These are phyloP conservation scores for Candida germanica DNA, from an alignment of 805 yeast species.

Conservation along the genomic window DNA sequence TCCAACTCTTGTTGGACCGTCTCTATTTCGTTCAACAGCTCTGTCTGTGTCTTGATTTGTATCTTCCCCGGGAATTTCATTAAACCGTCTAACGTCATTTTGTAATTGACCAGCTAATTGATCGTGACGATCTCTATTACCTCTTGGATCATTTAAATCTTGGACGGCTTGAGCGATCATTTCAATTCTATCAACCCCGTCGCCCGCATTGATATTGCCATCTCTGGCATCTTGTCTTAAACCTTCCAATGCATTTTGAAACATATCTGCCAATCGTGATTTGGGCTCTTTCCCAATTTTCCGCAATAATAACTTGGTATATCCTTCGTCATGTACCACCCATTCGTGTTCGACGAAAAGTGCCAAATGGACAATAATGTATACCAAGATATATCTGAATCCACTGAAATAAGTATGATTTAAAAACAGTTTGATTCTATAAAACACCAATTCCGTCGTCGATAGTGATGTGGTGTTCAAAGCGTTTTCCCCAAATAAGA, in stretches of 20 bases:
- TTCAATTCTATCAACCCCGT: conserved; percentile 21
- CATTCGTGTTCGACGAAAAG: conserved; percentile 63
- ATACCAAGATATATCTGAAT: conserved; percentile 35
- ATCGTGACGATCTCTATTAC: not conserved
- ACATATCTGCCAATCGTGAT: conserved; percentile 37
- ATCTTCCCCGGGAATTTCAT: conserved; percentile 10
- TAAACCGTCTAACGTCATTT: conserved; percentile 9
- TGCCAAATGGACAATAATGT: conserved; percentile 42
- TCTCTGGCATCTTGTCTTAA: conserved; percentile 21
- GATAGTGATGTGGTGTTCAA: conserved; percentile 6
- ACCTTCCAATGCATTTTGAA: conserved; percentile 27
- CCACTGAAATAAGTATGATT: conserved; percentile 37
- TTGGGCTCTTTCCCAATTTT: conserved; percentile 58
- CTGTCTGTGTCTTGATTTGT: not conserved
- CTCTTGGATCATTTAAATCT: conserved; percentile 17
- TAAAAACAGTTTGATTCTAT: conserved; percentile 23
- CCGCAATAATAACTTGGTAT: conserved; percentile 52
- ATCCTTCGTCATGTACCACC: conserved; percentile 70
- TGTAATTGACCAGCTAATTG: conserved; percentile 14
- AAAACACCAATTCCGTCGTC: conserved; percentile 11
- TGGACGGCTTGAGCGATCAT: conserved; percentile 26
- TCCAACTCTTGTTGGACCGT: not conserved
- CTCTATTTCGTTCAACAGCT: not conserved
- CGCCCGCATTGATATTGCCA: conserved; percentile 22
- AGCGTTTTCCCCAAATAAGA: conserved; percentile 38